Evolutionary conservation across 2,329 filamentous ascomycete species (phyloP), one percentile per base, ranked within the genome.

Genomic region (Alternaria sp.): DNA sequence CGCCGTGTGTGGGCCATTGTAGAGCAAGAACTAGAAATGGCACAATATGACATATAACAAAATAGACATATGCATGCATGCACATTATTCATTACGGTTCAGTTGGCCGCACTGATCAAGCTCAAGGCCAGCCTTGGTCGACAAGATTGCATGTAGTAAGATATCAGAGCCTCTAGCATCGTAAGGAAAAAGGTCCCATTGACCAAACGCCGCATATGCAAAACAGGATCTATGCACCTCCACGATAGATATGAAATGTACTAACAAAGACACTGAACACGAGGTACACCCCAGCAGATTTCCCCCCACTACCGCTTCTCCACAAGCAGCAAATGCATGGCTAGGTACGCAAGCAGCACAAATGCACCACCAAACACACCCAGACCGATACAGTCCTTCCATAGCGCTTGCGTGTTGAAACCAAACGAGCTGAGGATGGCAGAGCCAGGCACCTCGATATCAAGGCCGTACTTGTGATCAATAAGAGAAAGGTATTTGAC

Each of bases 341-440:
- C 94, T 30, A 82, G 83, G 78, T 98, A 99, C 7, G 95, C 94
- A 67, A 98, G 83, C 45, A 97, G 81, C 50, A 98, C 88, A 74
- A 98, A 99, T 0, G 87, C 85, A 0, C 86, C 90, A 1, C 91
- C 93, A 79, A 97, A 96, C 11, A 95, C 84, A 6, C 87, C 93
- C 14, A 99, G 82, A 48, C 92, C 94, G 53, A 91, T 83, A 27
- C 95, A 88, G 78, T 99, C 95, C 45, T 82, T 82, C 94, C 93
- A 97, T 58, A 97, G 85, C 0, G 92, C 93, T 62, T 89, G 84
- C 28, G 94, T 96, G 74, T 97, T 86, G 78, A 99, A 99, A 1
- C 95, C 95, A 78, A 99, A 99, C 0, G 92, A 93, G 79, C 92
- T 97, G 57, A 99, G 82, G 68, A 99, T 99, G 0, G 93, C 92